phyloP scores from a whole-genome alignment of 169 alveolate species.

The Eimeria praecox region DNA sequence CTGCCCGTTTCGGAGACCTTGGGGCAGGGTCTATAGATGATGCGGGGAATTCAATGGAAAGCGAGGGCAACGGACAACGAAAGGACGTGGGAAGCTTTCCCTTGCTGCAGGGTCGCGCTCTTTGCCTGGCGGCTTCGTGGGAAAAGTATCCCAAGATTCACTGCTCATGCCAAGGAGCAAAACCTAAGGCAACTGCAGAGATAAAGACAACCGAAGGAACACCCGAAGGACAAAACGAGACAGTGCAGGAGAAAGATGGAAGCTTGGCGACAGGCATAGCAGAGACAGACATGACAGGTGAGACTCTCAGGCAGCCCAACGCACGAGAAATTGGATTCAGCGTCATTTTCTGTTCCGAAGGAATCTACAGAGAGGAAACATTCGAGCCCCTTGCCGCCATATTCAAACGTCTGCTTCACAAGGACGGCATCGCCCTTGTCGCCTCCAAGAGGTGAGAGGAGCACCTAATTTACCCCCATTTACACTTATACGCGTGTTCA shows the following conservation, averaged over 20 bases:
- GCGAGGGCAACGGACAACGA: background rate
- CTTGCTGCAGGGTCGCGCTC: constrained; percentile 39
- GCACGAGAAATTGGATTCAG: background rate
- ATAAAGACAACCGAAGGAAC: background rate
- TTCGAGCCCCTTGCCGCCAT: constrained; percentile 40
- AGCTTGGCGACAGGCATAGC: background rate
- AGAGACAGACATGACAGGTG: background rate
- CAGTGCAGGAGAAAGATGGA: background rate
- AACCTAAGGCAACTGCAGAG: background rate
- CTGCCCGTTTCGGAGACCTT: background rate
- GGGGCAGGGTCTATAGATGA: background rate
- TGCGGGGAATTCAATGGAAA: background rate
- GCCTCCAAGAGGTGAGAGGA: constrained; percentile 51
- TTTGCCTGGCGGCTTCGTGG: constrained; percentile 57
- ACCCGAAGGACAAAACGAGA: background rate
- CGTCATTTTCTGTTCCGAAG: constrained; percentile 48
- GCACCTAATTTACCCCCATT: background rate
- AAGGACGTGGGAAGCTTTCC: background rate
- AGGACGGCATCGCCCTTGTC: constrained; percentile 53
- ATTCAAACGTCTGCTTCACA: background rate
- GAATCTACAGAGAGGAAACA: constrained; percentile 56
- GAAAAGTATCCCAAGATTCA: background rate
- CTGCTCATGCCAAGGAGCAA: constrained; percentile 23
- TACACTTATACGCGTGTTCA: background rate
- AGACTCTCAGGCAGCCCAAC: background rate